Base-by-base conservation (phyloP, 2,329 filamentous ascomycete species). In the Aspergillus puulaauensis region DNA sequence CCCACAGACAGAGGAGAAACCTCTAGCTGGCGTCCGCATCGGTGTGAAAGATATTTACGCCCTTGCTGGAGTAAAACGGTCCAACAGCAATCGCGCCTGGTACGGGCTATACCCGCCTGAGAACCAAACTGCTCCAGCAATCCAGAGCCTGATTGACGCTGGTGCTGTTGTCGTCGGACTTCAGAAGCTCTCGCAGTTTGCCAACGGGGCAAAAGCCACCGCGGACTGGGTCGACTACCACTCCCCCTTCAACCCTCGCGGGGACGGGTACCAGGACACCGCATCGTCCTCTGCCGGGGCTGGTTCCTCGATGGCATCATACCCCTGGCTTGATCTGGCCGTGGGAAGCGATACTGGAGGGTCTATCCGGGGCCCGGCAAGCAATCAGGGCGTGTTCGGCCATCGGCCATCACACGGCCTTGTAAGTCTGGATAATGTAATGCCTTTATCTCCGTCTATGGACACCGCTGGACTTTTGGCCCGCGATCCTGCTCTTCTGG, bases 11-110 rank as follows among this genome's bases (percentile, higher is more conserved):
- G 9, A 21, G 0, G 50, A 61, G 9, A 58, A 64, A n/a, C 85
- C 85, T 1, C 74, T 88, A 0, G 82, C 83, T 6, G 86, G 86
- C 24, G 79, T 86, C 3, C 78, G 86, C 15, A 68, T 88, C 1
- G 85, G 80, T 2, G 77, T 88, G 55, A 89, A 89, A 66, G 86
- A 89, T 63, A 83, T 87, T 37, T 85, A 80, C 64, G 77, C 84
- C 61, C 73, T 88, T 44, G 77, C 79, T 23, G 86, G 86, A 3
- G 69, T 86, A 0, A 78, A 79, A 12, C 86, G 83, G 0, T 78
- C 78, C 1, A 75, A 82, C 31, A 86, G 86, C 0, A 87, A 86
- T 40, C 75, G 83, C 21, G 82, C 85, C 1, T 89, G 82, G 78
- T 80, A 79, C 31, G 73, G 81, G 31, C 68, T 87, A 1, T 83